These are phyloP conservation scores for Chalciporus pseudorubinellus DNA, from an alignment of 768 basidiomycete genomes.

Conservation along the genomic window DNA sequence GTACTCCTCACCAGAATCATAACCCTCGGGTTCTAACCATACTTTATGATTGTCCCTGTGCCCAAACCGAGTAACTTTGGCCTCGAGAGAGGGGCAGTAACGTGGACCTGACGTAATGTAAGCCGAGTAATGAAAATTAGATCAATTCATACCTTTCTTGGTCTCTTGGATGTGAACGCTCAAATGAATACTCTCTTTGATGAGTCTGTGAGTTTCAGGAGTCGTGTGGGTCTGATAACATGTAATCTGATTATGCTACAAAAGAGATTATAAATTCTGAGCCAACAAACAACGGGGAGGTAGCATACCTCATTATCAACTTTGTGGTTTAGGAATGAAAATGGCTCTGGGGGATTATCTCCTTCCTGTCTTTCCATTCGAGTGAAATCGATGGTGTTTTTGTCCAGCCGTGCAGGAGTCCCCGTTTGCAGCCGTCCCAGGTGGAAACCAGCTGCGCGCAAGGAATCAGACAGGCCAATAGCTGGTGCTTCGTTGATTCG, in stretches of 20 bases:
- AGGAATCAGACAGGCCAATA: slow-evolving; percentile 71
- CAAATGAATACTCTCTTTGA: slow-evolving; percentile 70
- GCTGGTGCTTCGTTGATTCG: slow-evolving; percentile 71
- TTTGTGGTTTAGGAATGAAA: slow-evolving; percentile 67
- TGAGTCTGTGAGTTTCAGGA: slow-evolving; percentile 66
- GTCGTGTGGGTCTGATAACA: slow-evolving; percentile 79
- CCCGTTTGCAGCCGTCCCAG: slow-evolving; percentile 84
- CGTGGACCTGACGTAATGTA: slow-evolving; percentile 59
- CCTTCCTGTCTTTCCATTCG: slow-evolving; percentile 63
- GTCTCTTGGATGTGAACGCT: slow-evolving; percentile 89
- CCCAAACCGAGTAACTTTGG: slow-evolving; percentile 79
- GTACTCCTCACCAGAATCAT: slow-evolving; percentile 67
- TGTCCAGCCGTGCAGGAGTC: slow-evolving; percentile 79
- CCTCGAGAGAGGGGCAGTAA: slow-evolving; percentile 89
- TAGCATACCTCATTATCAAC: slow-evolving; percentile 67
- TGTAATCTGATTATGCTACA: slow-evolving; percentile 67
- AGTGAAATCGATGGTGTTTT: slow-evolving; percentile 66
- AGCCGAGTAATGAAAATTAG: neutral
- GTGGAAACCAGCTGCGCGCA: slow-evolving; percentile 72
- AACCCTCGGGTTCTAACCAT: slow-evolving; percentile 93
- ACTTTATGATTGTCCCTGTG: slow-evolving; percentile 68
- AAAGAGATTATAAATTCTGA: neutral
- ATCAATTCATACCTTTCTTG: slow-evolving; percentile 59
- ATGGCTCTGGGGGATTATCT: slow-evolving; percentile 63
- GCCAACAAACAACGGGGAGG: neutral